Percentiles rank a stretch among this genome's conserved stretches.
These are phyloP conservation scores for Eleusine indica DNA, from an alignment of 176 grass and related monocot genomes.

Conservation along the genomic window DNA sequence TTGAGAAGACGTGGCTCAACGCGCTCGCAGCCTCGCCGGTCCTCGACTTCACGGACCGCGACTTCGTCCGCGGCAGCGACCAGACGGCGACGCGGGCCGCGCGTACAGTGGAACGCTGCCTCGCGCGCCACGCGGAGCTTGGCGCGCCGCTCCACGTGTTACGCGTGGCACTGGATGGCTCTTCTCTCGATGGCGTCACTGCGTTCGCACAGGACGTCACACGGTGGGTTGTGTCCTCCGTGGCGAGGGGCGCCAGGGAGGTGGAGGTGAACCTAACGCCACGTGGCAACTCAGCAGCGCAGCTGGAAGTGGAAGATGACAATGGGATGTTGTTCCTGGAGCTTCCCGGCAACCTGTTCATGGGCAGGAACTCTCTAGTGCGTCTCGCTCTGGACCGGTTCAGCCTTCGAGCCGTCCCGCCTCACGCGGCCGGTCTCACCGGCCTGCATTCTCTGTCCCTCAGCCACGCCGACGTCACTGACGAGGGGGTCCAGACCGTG, in stretches of 20 bases:
- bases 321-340: neutral
- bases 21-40: slow-evolving; percentile 19
- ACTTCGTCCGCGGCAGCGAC: slow-evolving; percentile 32
- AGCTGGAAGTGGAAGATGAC: neutral
- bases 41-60: slow-evolving; percentile 48
- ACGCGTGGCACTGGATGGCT: slow-evolving; percentile 26
- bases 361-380: slow-evolving; percentile 30
- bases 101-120: slow-evolving; percentile 29
- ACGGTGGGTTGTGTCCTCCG: slow-evolving; percentile 40
- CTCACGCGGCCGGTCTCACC: neutral
- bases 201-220: slow-evolving; percentile 28
- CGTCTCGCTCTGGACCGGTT: slow-evolving; percentile 41
- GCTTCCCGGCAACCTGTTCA: slow-evolving; percentile 31
- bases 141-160: slow-evolving; percentile 37
- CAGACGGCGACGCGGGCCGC: slow-evolving; percentile 32
- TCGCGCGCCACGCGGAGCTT: slow-evolving; percentile 36
- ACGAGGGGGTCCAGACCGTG: slow-evolving; percentile 21
- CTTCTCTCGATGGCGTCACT: neutral
- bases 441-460: slow-evolving; percentile 34
- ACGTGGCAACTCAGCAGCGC: neutral
- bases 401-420: slow-evolving; percentile 23
- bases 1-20: neutral
- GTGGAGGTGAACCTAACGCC: slow-evolving; percentile 47
- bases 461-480: slow-evolving; percentile 38
- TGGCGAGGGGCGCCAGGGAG: slow-evolving; percentile 52